These are phyloP conservation scores for Excoecaria cochinchinensis DNA, from an alignment of 345 rosid genomes.

Conservation along the genomic window DNA sequence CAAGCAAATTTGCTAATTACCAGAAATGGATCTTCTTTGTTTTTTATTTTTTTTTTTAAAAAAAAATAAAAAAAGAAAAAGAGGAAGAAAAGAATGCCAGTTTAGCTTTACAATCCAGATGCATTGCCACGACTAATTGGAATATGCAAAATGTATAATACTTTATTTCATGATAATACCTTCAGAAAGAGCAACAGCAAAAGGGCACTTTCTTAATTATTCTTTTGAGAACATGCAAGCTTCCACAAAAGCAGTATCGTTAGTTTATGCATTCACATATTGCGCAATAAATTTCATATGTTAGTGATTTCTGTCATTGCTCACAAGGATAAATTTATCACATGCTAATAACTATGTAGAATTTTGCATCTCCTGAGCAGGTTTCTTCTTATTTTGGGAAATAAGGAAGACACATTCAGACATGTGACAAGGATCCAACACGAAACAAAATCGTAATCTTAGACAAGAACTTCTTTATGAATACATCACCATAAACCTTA, in stretches of 20 bases:
- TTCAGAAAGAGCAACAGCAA: background rate
- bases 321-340: background rate
- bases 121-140: background rate
- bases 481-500: conserved; percentile 1
- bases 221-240: background rate
- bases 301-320: background rate
- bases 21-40: no score
- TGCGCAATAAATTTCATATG: background rate
- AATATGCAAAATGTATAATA: background rate
- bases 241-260: background rate
- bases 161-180: conserved; percentile 3
- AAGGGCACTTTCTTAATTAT: background rate
- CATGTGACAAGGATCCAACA: background rate
- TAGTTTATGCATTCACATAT: background rate
- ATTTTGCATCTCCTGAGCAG: background rate
- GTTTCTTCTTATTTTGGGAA: background rate
- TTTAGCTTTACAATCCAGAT: conserved; percentile 5
- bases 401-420: no score
- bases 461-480: background rate
- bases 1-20: background rate
- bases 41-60: no score
- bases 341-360: background rate
- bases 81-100: background rate
- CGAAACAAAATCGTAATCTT: background rate
- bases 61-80: background rate